Percentiles rank a stretch among this genome's conserved stretches.
Conservation (phyloP, 257 asterid genomes). For the Solanum ossicruentum region DNA sequence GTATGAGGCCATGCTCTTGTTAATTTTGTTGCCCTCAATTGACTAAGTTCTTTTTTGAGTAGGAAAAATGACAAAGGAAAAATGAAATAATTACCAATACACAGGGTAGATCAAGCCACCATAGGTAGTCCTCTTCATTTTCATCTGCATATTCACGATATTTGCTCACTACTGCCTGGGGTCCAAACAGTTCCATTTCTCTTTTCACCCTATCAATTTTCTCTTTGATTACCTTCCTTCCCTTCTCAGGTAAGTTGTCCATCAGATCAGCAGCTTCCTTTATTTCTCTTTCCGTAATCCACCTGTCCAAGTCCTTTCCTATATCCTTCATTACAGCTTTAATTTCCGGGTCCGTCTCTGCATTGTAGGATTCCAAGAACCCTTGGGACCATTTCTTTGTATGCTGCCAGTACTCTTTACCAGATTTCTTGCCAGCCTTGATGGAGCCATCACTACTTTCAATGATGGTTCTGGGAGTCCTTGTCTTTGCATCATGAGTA, state of each 20-base stretch:
- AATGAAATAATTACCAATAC: conserved; percentile 41
- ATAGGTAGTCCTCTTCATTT: conserved; percentile 74
- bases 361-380: conserved; percentile 65
- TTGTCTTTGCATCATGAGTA: conserved; percentile 10
- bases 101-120: conserved; percentile 95
- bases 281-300: conserved; percentile 93
- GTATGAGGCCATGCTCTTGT: not conserved
- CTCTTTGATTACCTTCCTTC: conserved; percentile 37
- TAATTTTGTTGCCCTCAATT: not conserved
- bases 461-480: conserved; percentile 55
- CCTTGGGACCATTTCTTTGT: conserved; percentile 95
- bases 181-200: conserved; percentile 89
- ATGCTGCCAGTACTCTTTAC: conserved; percentile 89
- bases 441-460: conserved; percentile 85
- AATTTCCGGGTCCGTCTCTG: conserved; percentile 75
- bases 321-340: conserved; percentile 67
- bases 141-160: conserved; percentile 81
- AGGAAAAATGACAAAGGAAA: not conserved
- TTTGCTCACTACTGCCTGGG: conserved; percentile 92
- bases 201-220: conserved; percentile 77
- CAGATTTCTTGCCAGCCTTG: conserved; percentile 64
- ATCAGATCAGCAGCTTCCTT: conserved; percentile 71
- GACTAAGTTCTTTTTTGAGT: not conserved
- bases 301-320: conserved; percentile 90
- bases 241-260: conserved; percentile 69